A percentile compares a stretch with the other conserved stretches of the same genome.
These are phyloP conservation scores for Clonostachys byssicola DNA, from an alignment of 2,329 filamentous ascomycete genomes.

Conservation along the genomic window DNA sequence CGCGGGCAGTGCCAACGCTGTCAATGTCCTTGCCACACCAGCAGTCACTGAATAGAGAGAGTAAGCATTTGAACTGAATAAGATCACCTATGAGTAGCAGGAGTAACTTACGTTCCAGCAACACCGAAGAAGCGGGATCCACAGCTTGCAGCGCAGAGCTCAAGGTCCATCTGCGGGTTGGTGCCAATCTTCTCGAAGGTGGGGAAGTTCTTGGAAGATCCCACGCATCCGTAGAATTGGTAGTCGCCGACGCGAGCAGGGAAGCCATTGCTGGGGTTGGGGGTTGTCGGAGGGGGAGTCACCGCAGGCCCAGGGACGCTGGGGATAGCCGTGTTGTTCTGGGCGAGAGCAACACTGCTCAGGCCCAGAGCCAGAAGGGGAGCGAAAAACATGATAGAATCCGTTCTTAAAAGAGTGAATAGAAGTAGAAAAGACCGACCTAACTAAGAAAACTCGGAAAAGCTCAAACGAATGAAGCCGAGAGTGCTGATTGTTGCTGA, in stretches of 20 bases:
- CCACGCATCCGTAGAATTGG: slow-evolving; percentile 17
- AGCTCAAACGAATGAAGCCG: slow-evolving; percentile 4
- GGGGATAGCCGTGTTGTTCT: slow-evolving; percentile 2
- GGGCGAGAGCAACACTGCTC: slow-evolving; percentile 19
- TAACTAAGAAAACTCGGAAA: slow-evolving; percentile 2
- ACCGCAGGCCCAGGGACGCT: not conserved
- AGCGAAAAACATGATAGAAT: slow-evolving; percentile 19
- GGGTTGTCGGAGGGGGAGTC: not conserved
- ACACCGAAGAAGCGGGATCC: slow-evolving; percentile 14
- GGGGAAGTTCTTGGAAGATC: slow-evolving; percentile 17
- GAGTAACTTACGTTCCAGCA: slow-evolving; percentile 11
- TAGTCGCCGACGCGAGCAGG: slow-evolving; percentile 5
- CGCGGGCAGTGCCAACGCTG: slow-evolving; percentile 4
- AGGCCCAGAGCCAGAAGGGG: slow-evolving; percentile 20
- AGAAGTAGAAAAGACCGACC: not conserved
- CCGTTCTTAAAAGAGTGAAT: slow-evolving; percentile 3
- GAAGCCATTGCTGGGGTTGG: slow-evolving; percentile 4
- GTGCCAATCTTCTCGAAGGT: slow-evolving; percentile 10
- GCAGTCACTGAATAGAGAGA: slow-evolving; percentile 9
- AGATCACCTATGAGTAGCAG: not conserved
- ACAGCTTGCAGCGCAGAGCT: slow-evolving; percentile 16
- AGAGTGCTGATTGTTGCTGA: slow-evolving; percentile 3
- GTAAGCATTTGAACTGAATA: not conserved
- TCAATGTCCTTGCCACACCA: slow-evolving; percentile 11
- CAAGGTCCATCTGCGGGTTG: slow-evolving; percentile 10